phyloP scores from a whole-genome alignment of 345 rosid species.

The Eutrema heterophyllum region DNA sequence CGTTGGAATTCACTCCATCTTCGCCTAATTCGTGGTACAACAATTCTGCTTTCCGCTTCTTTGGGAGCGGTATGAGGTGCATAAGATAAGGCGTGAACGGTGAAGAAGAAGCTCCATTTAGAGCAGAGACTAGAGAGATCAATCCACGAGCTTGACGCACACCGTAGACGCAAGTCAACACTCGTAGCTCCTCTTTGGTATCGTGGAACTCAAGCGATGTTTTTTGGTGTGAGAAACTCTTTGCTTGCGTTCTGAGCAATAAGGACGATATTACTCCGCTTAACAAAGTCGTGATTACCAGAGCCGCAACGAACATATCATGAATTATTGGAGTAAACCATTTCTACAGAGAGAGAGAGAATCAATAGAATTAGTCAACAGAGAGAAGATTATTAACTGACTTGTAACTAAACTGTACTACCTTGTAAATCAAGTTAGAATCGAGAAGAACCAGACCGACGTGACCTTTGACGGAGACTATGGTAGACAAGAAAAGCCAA shows the following conservation, averaged over 20 bases:
- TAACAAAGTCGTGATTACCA: slow-evolving; percentile 55
- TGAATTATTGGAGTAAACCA: slow-evolving; percentile 35
- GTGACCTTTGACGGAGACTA: slow-evolving; percentile 71
- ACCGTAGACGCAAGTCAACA: slow-evolving; percentile 59
- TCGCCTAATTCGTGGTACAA: slow-evolving; percentile 70
- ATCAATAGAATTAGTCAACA: neutral
- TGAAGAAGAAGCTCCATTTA: slow-evolving; percentile 40
- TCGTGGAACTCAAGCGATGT: slow-evolving; percentile 45
- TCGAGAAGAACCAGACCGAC: slow-evolving; percentile 48
- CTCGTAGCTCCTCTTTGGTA: slow-evolving; percentile 56
- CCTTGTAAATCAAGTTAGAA: slow-evolving; percentile 17
- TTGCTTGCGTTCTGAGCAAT: slow-evolving; percentile 39
- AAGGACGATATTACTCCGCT: slow-evolving; percentile 47
- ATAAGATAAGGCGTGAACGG: slow-evolving; percentile 52
- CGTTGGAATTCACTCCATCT: slow-evolving; percentile 38
- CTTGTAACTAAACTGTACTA: neutral
- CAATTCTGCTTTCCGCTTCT: slow-evolving; percentile 38
- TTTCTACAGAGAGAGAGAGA: slow-evolving; percentile 7
- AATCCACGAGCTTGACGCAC: slow-evolving; percentile 68
- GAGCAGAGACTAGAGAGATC: slow-evolving; percentile 48
- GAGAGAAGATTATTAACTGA: neutral
- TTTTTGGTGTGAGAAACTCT: slow-evolving; percentile 35
- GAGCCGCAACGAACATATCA: slow-evolving; percentile 24
- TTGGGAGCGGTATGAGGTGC: slow-evolving; percentile 77
- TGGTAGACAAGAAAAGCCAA: slow-evolving; percentile 44